Evolutionary conservation across 441 rosid genomes (phyloP).

Genomic region (Syzygium malaccense): DNA sequence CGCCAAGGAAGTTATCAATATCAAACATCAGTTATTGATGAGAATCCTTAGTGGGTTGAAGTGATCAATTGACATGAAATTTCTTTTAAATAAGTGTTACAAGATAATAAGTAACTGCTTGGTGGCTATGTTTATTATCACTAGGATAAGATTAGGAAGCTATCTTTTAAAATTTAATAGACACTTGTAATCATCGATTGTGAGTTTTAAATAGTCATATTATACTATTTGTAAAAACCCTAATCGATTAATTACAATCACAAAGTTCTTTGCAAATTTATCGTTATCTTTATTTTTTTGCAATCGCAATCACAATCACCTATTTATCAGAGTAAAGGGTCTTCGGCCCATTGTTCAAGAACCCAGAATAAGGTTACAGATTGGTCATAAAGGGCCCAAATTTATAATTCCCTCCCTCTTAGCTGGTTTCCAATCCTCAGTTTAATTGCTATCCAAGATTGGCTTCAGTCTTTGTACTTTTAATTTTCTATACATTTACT

Average conservation of each 20-base stretch:
- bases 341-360: background rate
- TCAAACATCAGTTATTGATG: background rate
- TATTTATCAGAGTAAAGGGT: background rate
- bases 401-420: background rate
- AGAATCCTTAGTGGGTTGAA: too few species aligned
- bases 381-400: background rate
- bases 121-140: background rate
- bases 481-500: too few species aligned
- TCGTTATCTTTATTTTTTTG: background rate
- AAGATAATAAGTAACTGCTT: too few species aligned
- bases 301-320: background rate
- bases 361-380: background rate
- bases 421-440: background rate
- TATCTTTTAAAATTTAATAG: background rate
- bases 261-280: background rate
- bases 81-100: too few species aligned
- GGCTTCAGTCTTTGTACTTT: background rate
- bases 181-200: background rate
- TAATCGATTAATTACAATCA: background rate
- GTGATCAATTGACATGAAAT: too few species aligned
- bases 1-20: background rate
- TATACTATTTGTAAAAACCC: background rate
- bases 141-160: background rate
- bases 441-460: too few species aligned
- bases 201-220: background rate